Evolutionary conservation across 1,284 basidiomycete species (phyloP), one percentile per base, ranked within the genome.

Genomic region (Mycena citricolor): DNA sequence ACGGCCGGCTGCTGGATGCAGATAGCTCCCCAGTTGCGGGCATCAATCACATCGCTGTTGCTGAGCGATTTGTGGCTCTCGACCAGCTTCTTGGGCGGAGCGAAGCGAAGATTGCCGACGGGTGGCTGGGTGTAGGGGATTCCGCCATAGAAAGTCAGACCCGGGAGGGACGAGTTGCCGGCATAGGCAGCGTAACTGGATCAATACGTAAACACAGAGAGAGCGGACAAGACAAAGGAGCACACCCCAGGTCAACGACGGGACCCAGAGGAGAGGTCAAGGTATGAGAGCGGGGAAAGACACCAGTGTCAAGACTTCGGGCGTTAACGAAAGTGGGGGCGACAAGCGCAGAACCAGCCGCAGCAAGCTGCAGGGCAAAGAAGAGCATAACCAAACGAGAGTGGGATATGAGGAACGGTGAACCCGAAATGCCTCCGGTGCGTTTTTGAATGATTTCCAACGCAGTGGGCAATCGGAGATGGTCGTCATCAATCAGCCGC

Each of bases 71-170:
- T 6, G 16, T 44, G 36, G 1, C 14, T 47, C 26, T 54, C 52
- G 45, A 42, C 30, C n/a, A 54, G 30, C 16, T 36, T 22, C 17
- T 42, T 5, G 16, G 52, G 52, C 12, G 52, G 48, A n/a, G 48
- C 48, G 22, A 54, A 54, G 1, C 52, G 48, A 21, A 73, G 54
- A 24, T 68, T 55, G 16, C 70, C 70, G 1, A 74, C 51, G 4
- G 73, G 73, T 5, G 73, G 67, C 39, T 70, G 57, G 11, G 68
- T 73, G 51, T 68, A 74, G 11, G 69, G 72, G 14, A 76, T 70
- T n/a, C 61, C 62, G 11, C 70, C 71, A 49, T 68, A 75, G 54
- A 73, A 73, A 2, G 64, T 61, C 7, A 74, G 66, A 14, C 62
- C 52, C 3, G 71, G 68, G 12, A 69, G 61, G 0, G 70, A 68